Conservation (phyloP, 331 rosid genomes). For the Telfairia occidentalis region DNA sequence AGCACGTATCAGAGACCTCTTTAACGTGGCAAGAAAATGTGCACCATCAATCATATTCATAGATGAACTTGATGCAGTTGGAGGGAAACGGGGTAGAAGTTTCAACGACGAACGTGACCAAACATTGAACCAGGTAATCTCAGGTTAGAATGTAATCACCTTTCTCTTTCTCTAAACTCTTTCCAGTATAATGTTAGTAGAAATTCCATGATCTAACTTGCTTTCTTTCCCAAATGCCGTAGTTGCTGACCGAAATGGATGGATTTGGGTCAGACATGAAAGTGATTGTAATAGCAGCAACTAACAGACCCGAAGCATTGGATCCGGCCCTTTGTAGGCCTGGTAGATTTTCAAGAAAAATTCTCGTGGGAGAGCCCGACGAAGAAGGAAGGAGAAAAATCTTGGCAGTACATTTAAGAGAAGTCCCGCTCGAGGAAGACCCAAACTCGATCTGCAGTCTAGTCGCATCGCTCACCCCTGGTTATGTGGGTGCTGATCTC, state of each 20-base stretch:
- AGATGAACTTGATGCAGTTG: conserved; percentile 98
- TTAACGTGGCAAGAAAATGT: conserved; percentile 63
- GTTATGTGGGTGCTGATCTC: conserved; percentile 92
- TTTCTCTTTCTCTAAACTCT: neutral
- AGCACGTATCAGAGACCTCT: conserved; percentile 88
- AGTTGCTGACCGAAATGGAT: conserved; percentile 98
- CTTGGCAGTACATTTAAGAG: conserved; percentile 84
- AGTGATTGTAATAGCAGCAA: conserved; percentile 85
- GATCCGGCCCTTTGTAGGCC: conserved; percentile 93
- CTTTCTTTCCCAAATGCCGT: conserved; percentile 7
- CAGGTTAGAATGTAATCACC: neutral
- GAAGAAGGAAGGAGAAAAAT: conserved; percentile 92
- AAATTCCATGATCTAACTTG: neutral
- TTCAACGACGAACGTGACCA: conserved; percentile 97
- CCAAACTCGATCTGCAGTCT: conserved; percentile 47
- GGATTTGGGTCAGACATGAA: conserved; percentile 86
- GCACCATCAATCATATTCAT: conserved; percentile 87
- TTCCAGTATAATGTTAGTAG: neutral
- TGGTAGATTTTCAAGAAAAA: conserved; percentile 94
- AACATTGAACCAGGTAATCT: conserved; percentile 75
- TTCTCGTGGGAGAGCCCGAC: conserved; percentile 81
- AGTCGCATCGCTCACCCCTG: conserved; percentile 72
- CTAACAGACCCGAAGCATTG: conserved; percentile 86
- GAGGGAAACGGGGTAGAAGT: conserved; percentile 94
- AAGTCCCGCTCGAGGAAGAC: conserved; percentile 85